phyloP scores from a whole-genome alignment of 768 basidiomycete genomes.

The Termitomyces titanicus region DNA sequence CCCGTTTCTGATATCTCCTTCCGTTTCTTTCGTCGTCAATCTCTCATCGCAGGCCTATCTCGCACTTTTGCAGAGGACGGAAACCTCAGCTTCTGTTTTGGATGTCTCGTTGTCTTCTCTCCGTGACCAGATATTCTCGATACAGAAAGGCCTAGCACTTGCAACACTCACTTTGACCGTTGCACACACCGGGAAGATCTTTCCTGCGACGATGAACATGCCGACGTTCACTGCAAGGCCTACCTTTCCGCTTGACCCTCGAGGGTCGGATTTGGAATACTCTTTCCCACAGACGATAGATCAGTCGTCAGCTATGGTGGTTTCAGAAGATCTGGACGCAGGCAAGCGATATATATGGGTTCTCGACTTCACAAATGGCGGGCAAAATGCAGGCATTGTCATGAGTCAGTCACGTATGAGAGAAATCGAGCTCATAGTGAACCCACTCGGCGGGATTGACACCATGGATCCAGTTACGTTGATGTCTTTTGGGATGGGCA shows the following conservation, averaged over 20 bases:
- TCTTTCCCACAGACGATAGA: slow-evolving; percentile 42
- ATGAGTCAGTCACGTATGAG: slow-evolving; percentile 73
- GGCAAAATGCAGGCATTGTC: slow-evolving; percentile 53
- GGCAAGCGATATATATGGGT: slow-evolving; percentile 49
- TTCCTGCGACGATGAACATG: slow-evolving; percentile 43
- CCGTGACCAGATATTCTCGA: slow-evolving; percentile 38
- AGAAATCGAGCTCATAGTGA: slow-evolving; percentile 64
- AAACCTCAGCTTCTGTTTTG: slow-evolving; percentile 14
- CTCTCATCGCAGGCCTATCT: slow-evolving; percentile 71
- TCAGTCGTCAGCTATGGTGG: slow-evolving; percentile 23
- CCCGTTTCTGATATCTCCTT: slow-evolving; percentile 66
- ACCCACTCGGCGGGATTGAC: slow-evolving; percentile 49
- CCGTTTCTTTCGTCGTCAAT: slow-evolving; percentile 69
- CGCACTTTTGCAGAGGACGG: slow-evolving; percentile 41
- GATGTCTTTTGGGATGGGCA: slow-evolving; percentile 45
- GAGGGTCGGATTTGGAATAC: slow-evolving; percentile 46
- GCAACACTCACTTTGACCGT: slow-evolving; percentile 47
- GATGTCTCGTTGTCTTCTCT: slow-evolving; percentile 55
- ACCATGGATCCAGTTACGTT: slow-evolving; percentile 37
- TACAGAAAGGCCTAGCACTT: slow-evolving; percentile 46
- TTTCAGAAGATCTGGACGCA: slow-evolving; percentile 11
- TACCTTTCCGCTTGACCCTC: slow-evolving; percentile 48
- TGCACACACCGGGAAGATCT: slow-evolving; percentile 31
- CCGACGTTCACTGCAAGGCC: slow-evolving; percentile 44
- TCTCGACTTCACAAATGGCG: slow-evolving; percentile 66